Evolutionary conservation across 2,329 filamentous ascomycete species (phyloP).

Genomic region (Epichloe hybrida): DNA sequence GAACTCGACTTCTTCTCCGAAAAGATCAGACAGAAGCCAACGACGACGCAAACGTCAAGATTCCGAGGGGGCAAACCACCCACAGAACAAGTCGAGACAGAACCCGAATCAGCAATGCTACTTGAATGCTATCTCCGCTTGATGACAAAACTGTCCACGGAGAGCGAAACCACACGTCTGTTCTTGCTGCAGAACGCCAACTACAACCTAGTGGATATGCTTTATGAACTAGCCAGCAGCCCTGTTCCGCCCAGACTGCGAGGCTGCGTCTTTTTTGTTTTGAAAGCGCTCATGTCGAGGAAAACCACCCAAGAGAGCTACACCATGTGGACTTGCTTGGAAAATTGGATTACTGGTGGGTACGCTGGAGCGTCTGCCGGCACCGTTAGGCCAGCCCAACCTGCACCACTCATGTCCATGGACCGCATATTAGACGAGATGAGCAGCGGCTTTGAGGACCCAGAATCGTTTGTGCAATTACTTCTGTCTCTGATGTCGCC

Average conservation of each 20-base stretch:
- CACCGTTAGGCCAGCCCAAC: constrained; percentile 19
- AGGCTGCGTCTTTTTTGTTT: constrained; percentile 69
- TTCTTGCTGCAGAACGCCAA: constrained; percentile 56
- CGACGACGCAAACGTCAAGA: constrained; percentile 22
- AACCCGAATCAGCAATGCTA: constrained; percentile 93
- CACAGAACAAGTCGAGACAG: constrained; percentile 58
- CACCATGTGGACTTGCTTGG: constrained; percentile 67
- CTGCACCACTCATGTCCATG: constrained; percentile 30
- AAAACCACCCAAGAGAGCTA: constrained; percentile 56
- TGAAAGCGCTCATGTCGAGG: constrained; percentile 61
- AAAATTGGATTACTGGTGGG: constrained; percentile 61
- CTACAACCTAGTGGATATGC: constrained; percentile 57
- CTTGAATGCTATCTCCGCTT: constrained; percentile 85
- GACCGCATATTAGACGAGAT: constrained; percentile 62
- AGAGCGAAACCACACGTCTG: constrained; percentile 57
- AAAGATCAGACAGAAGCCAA: constrained; percentile 61
- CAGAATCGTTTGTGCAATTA: constrained; percentile 69
- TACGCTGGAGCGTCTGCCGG: constrained; percentile 28
- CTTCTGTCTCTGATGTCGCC: constrained; percentile 61
- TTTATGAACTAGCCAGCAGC: constrained; percentile 69
- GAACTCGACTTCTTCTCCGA: constrained; percentile 76
- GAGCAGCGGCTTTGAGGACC: constrained; percentile 68
- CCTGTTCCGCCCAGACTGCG: constrained; percentile 64
- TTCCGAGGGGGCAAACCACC: constrained; percentile 48
- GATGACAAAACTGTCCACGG: constrained; percentile 65